phyloP scores from a whole-genome alignment of 1,284 basidiomycete species.

The Volvariella volvacea region DNA sequence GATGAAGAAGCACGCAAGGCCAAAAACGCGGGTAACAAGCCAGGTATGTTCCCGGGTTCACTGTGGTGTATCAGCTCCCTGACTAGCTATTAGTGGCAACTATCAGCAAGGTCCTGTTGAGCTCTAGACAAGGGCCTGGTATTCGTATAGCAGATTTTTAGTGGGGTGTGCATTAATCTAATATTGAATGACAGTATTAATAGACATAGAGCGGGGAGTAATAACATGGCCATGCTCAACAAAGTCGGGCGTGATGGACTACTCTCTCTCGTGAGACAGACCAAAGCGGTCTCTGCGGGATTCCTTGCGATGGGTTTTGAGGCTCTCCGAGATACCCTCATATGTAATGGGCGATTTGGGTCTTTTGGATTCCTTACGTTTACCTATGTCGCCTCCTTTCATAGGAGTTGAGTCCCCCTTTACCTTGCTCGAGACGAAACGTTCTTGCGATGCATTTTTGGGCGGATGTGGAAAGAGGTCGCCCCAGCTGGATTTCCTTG shows the following conservation, averaged over 20 bases:
- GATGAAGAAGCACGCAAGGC: slow-evolving; percentile 28
- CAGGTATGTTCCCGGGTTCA: slow-evolving; percentile 25
- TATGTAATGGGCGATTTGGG: slow-evolving; percentile 5
- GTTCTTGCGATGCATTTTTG: slow-evolving; percentile 66
- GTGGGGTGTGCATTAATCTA: slow-evolving; percentile 4
- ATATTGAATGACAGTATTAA: slow-evolving; percentile 10
- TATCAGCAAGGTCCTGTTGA: slow-evolving; percentile 73
- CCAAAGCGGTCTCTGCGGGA: slow-evolving; percentile 1
- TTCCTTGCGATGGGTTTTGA: slow-evolving; percentile 1
- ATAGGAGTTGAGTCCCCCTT: slow-evolving; percentile 19
- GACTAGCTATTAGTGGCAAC: slow-evolving; percentile 44
- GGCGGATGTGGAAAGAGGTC: slow-evolving; percentile 89
- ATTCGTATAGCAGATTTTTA: slow-evolving; percentile 65
- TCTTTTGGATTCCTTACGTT: slow-evolving; percentile 16
- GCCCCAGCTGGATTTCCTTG: slow-evolving; percentile 89
- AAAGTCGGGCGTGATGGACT: too few relatives aligned
- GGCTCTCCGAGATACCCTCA: slow-evolving; percentile 1
- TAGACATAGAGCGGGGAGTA: slow-evolving; percentile 9
- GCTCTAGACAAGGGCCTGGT: slow-evolving; percentile 81
- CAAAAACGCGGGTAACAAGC: slow-evolving; percentile 29
- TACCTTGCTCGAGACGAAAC: slow-evolving; percentile 35
- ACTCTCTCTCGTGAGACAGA: background rate
- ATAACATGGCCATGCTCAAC: background rate
- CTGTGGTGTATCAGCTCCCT: too few relatives aligned
- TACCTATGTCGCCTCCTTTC: slow-evolving; percentile 53